Conservation (phyloP, 306 rosid genomes). For the Ormosia semicastrata region DNA sequence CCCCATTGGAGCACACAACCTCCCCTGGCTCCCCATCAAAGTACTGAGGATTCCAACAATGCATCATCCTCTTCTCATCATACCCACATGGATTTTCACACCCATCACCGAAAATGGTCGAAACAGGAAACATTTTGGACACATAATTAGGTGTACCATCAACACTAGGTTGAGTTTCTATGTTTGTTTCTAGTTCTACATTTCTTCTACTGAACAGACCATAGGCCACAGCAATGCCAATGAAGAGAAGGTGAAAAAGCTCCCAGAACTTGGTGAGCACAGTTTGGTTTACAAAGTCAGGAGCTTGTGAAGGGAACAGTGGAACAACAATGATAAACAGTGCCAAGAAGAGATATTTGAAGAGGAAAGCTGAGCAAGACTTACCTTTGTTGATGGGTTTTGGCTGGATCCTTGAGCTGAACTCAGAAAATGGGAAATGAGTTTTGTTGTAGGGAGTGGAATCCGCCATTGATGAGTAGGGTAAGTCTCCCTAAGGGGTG, state of each 20-base stretch:
- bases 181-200: constrained; percentile 46
- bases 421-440: constrained; percentile 40
- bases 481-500: background rate
- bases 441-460: constrained; percentile 48
- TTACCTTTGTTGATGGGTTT: constrained; percentile 48
- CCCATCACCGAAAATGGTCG: constrained; percentile 57
- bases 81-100: constrained; percentile 40
- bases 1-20: constrained; percentile 14
- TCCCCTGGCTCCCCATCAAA: constrained; percentile 36
- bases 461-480: constrained; percentile 53
- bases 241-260: constrained; percentile 69
- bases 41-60: constrained; percentile 43
- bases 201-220: constrained; percentile 74
- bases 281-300: constrained; percentile 66
- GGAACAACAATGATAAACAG: constrained; percentile 45
- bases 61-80: constrained; percentile 49
- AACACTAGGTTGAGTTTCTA: constrained; percentile 38
- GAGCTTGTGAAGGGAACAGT: constrained; percentile 90
- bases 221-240: constrained; percentile 86
- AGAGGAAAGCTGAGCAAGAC: constrained; percentile 49
- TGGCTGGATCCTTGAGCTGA: constrained; percentile 35
- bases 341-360: constrained; percentile 55
- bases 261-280: constrained; percentile 73
- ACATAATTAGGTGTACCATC: constrained; percentile 48
- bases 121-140: constrained; percentile 62